Evolutionary conservation across 2,329 filamentous ascomycete species (phyloP).

Genomic region (Ophiocordyceps australis): DNA sequence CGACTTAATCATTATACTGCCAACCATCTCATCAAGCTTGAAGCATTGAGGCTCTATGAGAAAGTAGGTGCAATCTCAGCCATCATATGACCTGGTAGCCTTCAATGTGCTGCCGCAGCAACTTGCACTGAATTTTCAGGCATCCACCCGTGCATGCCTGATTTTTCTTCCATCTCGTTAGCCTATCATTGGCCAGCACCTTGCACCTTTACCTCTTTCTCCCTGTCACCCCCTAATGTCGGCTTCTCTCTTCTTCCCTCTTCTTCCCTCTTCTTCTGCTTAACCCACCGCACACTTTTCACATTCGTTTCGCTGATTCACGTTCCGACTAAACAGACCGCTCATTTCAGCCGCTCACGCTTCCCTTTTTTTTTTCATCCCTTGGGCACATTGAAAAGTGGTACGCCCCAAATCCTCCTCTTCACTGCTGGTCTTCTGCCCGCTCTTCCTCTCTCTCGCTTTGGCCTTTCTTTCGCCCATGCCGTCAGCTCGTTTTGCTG

Average conservation of each 20-base stretch:
- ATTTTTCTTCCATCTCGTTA: neutral
- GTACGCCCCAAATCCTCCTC: too few species aligned
- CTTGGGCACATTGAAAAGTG: too few species aligned
- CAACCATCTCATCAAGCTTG: too few species aligned
- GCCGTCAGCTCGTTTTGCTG: too few species aligned
- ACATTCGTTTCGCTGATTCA: conserved; percentile 1
- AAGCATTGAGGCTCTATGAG: too few species aligned
- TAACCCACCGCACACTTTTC: neutral
- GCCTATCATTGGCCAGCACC: neutral
- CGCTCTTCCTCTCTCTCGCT: too few species aligned
- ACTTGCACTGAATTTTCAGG: neutral
- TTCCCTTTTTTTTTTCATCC: too few species aligned
- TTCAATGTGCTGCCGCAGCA: neutral
- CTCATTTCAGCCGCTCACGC: neutral
- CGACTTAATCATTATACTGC: too few species aligned
- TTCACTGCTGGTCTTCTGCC: too few species aligned
- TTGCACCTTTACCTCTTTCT: too few species aligned
- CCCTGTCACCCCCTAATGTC: too few species aligned
- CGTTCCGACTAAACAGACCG: neutral
- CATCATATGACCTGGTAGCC: conserved; percentile 1
- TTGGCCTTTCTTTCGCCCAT: too few species aligned
- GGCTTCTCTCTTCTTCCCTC: conserved; percentile 1
- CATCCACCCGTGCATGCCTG: conserved; percentile 1
- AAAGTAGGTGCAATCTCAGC: conserved; percentile 1
- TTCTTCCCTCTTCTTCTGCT: conserved; percentile 1